Evolutionary conservation across 2,329 filamentous ascomycete species (phyloP), one percentile per base, ranked within the genome.

Genomic region (Biscogniauxia sp.): DNA sequence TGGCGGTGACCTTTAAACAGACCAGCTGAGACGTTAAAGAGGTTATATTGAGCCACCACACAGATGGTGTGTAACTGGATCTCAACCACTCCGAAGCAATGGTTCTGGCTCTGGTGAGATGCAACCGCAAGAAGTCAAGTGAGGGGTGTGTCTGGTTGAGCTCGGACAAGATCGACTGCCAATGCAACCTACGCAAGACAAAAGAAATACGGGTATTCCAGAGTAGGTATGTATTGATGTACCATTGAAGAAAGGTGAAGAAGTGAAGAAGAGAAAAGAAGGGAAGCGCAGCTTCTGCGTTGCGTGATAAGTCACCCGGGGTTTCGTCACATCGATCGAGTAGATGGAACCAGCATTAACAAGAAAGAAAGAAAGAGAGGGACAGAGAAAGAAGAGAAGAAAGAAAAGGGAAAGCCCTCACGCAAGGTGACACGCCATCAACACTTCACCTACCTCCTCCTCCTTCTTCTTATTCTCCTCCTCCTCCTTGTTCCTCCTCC

Each of bases 121-220:
- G 68, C 59, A 69, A 69, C 53, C 66, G 68, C 9, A 68, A 91
- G 75, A 87, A 93, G 58, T 82, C 97, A 67, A 97, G 97, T 86
- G 93, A 93, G 51, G 60, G 93, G 51, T 60, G 59, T 20, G 64
- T n/a, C n/a, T n/a, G n/a, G n/a, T 63, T 60, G 93, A 96, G 73
- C 88, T 92, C 66, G 92, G 93, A 45, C 37, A 45, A 45, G 37
- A 45, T 45, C 37, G 37, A 45, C 17, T 45, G 17, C 17, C 37
- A n/a, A 45, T 45, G 37, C 17, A 17, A 45, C 37, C 37, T 5
- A 6, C 15, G 15, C 37, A 11, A 11, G 17, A 45, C 37, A 45
- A 45, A 45, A 45, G 37, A 45, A 45, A 32, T 3, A 32, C 7
- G 11, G 28, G 11, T 5, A 45, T 17, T n/a, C n/a, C n/a, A n/a